A percentile compares a stretch with the other conserved stretches of the same genome.
Evolutionary conservation across 345 rosid genomes (phyloP).

Genomic region (Hypericum androsaemum): DNA sequence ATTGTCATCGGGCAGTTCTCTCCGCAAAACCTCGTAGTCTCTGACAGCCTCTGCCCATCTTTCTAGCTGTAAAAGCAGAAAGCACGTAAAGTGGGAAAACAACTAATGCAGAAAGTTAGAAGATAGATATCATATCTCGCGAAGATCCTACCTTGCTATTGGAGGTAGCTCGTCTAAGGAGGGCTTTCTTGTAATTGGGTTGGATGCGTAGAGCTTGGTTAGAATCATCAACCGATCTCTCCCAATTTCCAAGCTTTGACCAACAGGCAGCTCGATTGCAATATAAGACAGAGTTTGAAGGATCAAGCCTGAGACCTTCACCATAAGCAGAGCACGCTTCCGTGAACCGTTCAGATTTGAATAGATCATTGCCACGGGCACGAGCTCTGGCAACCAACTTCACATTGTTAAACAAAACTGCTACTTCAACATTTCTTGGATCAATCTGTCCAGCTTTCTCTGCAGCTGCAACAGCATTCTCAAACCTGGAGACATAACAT

Average conservation of each 20-base stretch:
- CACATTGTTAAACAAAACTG: background rate
- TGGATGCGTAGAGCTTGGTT: constrained; percentile 2
- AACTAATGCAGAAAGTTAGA: background rate
- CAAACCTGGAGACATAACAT: background rate
- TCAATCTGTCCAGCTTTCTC: background rate
- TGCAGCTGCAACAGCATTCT: background rate
- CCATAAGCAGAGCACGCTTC: constrained; percentile 2
- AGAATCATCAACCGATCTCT: background rate
- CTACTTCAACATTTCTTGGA: background rate
- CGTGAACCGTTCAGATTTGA: background rate
- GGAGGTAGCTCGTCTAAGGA: background rate
- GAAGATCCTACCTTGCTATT: background rate
- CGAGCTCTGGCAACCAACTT: constrained; percentile 3
- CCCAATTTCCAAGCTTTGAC: constrained; percentile 2
- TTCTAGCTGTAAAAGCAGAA: background rate
- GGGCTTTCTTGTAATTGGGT: constrained; percentile 1
- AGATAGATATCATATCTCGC: background rate
- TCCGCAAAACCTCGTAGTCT: background rate
- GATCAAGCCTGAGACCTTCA: constrained; percentile 2
- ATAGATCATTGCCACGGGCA: background rate
- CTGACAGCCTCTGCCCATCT: constrained; percentile 2
- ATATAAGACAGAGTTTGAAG: background rate
- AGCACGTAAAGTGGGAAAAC: background rate
- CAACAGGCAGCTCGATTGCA: constrained; percentile 1
- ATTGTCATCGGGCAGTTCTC: constrained; percentile 1